Conservation (phyloP, 2,329 filamentous ascomycete species). For the Lecanicillium sp. region DNA sequence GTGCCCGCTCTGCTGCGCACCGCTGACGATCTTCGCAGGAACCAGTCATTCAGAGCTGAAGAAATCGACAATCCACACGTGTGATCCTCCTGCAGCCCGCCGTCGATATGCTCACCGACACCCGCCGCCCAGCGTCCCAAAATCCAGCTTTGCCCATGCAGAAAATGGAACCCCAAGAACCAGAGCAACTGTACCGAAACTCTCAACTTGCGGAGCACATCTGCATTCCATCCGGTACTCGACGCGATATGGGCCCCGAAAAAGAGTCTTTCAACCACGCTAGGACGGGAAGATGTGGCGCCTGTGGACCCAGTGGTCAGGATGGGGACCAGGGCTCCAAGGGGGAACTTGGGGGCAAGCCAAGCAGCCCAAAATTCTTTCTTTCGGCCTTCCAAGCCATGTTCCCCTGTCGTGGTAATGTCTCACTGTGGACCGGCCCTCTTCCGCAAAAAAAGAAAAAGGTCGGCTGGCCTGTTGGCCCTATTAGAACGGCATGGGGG, state of each 20-base stretch:
- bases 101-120: too few species aligned
- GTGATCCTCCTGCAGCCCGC: too few species aligned
- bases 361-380: not conserved
- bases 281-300: not conserved
- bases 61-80: too few species aligned
- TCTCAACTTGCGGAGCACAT: not conserved
- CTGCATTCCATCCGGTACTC: too few species aligned
- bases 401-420: not conserved
- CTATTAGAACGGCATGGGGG: not conserved
- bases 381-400: too few species aligned
- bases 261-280: not conserved
- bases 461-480: not conserved
- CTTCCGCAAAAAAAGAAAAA: not conserved
- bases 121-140: too few species aligned
- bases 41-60: too few species aligned
- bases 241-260: not conserved
- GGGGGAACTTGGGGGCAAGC: not conserved
- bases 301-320: not conserved
- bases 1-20: too few species aligned
- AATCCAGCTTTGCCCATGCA: too few species aligned
- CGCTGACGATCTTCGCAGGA: too few species aligned
- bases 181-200: not conserved
- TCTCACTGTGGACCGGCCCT: not conserved
- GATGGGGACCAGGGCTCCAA: not conserved
- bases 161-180: not conserved